Percentiles rank a stretch among this genome's conserved stretches.
Conservation (phyloP, 2,329 filamentous ascomycete genomes). For the Diaporthe australafricana region DNA sequence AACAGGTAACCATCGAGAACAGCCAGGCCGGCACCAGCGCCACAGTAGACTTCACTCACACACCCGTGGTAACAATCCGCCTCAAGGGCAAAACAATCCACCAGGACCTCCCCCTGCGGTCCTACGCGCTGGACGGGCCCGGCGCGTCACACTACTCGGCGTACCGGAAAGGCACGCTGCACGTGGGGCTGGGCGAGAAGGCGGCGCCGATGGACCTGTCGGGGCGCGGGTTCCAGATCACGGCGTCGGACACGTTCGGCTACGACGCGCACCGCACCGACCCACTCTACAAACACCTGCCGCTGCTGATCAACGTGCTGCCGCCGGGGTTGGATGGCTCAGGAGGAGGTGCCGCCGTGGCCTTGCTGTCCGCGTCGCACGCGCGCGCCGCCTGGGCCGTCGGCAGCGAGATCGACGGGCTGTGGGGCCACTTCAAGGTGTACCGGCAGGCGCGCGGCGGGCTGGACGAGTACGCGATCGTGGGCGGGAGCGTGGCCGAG, state of each 20-base stretch:
- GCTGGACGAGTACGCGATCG: conserved; percentile 76
- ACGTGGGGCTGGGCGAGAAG: conserved; percentile 80
- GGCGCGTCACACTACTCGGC: conserved; percentile 74
- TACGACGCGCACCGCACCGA: conserved; percentile 79
- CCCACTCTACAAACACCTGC: conserved; percentile 81
- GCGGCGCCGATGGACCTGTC: conserved; percentile 79
- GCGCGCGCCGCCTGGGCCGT: conserved; percentile 73
- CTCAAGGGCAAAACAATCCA: conserved; percentile 66
- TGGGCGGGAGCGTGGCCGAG: conserved; percentile 74
- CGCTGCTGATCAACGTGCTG: conserved; percentile 76
- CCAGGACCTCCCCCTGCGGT: conserved; percentile 69
- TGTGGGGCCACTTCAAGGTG: conserved; percentile 81
- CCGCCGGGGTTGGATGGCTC: conserved; percentile 48
- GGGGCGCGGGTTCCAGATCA: conserved; percentile 73
- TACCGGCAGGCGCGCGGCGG: conserved; percentile 80
- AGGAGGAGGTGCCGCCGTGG: conserved; percentile 68
- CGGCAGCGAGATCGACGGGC: conserved; percentile 79
- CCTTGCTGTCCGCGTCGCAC: conserved; percentile 75
- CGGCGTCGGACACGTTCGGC: conserved; percentile 78
- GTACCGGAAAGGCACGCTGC: conserved; percentile 71
- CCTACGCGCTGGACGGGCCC: conserved; percentile 68
- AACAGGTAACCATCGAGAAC: conserved; percentile 46
- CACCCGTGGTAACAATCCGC: conserved; percentile 68
- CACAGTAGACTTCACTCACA: conserved; percentile 67
- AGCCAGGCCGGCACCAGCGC: conserved; percentile 62